Evolutionary conservation across 202 grass and related monocot species (phyloP), one percentile per base, ranked within the genome.

Genomic region (Panicum virgatum): DNA sequence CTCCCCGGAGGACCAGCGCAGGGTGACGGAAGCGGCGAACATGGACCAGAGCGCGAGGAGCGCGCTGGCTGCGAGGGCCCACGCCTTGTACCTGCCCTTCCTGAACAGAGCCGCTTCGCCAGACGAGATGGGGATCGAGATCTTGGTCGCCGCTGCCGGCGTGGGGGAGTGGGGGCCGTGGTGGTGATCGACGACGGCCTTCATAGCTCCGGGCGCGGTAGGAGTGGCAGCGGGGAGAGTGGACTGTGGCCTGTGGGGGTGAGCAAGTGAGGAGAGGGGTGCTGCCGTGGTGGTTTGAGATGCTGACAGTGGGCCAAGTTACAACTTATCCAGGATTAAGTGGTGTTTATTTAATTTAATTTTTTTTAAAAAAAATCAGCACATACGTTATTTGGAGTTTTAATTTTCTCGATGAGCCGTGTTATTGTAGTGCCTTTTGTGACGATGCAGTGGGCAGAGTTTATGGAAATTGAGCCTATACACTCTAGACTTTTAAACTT

Each of bases 41-140:
- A 97, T 89, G 73, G 92, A 97, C 95, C 95, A 94, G 75, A 97
- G 91, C 40, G 92, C 92, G 56, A 98, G 88, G 73, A 98, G 92
- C 40, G 82, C 80, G 79, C 94, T 86, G 82, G 92, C 95, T 42
- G 84, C 86, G 76, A 98, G 84, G 14, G 90, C 86, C 90, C 92
- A 98, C 10, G 84, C 68, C 86, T 90, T 98, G 88, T 89, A 94
- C 53, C 85, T 83, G 3, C 95, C 92, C 84, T 94, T 98, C 12
- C 92, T 79, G 42, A 94, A 77, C 62, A 94, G 65, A 39, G 77
- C 73, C 53, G 56, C 81, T 50, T 86, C 86, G 22, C 68, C 81
- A 4, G 63, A 44, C 7, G 80, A 62, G 37, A 83, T 8, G 8
- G 70, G 76, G 18, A 81, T 66, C 42, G 82, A 82, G 72, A 81